Base-by-base conservation (phyloP, 2,329 filamentous ascomycete species). In the Sphaerulina populicola region DNA sequence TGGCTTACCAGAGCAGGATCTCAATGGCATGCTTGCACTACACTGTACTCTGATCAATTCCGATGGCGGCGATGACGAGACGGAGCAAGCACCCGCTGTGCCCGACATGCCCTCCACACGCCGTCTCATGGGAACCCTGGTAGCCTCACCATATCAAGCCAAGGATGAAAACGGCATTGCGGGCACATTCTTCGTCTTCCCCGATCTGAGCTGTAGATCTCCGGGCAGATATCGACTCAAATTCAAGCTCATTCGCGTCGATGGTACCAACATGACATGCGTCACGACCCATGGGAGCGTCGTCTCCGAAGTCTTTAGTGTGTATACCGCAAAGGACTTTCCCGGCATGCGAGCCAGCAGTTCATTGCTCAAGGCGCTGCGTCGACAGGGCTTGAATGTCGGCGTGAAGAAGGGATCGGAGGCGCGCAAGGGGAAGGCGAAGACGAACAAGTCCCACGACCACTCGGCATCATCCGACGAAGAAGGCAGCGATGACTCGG, bases 361-460 rank as follows among this genome's bases (percentile, higher is more conserved):
- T 23, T 74, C 77, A 14, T 70, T 93, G 35, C 87, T 87, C 1
- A 86, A 86, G 66, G 75, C 78, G 30, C 71, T 93, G 51, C 87
- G 88, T 66, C 76, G 85, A 61, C 87, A 91, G 69, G 87, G 87
- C 3, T 87, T 87, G 62, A 81, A 88, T 44, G 89, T 93, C 55
- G 86, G 86, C 33, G 86, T 91, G 56, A 91, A 91, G 71, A 93
- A 91, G 66, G 87, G 87, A 11, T 89, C 87, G 58, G 84, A 88
- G 53, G 71, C 72, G 39, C 66, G 73, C 40, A 63, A 64, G 47
- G 60, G 63, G 37, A 67, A 65, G 37, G 58, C 58, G 15, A 62
- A 60, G 45, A 44, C 31, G 72, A 61, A 60, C 42, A 57, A 58
- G 39, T 56, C 55, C 15, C 49, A 53, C 6, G 51, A 44, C 38